phyloP scores from a whole-genome alignment of 1,284 basidiomycete species.

The Schizopora paradoxa region DNA sequence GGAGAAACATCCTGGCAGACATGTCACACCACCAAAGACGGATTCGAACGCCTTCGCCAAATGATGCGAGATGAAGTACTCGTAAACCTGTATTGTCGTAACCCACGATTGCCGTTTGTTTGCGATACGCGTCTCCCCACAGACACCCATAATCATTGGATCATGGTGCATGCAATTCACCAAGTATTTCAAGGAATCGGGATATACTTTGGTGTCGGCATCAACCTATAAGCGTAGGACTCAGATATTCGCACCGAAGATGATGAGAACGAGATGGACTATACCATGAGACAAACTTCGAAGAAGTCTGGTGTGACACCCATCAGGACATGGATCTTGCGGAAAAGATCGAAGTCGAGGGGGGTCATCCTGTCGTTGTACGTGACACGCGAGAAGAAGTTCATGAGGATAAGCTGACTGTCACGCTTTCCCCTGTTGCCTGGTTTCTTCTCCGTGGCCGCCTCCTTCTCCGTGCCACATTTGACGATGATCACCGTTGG shows the following conservation, averaged over 20 bases:
- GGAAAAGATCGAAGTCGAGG: constrained; percentile 96
- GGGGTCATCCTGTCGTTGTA: constrained; percentile 99
- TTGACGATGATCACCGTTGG: constrained; percentile 97
- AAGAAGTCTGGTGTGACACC: constrained; percentile 99
- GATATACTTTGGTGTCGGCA: constrained; percentile 93
- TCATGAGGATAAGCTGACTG: constrained; percentile 98
- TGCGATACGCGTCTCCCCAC: constrained; percentile 96
- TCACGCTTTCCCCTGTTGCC: constrained; percentile 99
- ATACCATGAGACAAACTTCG: constrained; percentile 94
- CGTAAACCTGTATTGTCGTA: constrained; percentile 96
- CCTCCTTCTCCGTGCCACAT: constrained; percentile 87
- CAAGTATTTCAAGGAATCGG: constrained; percentile 78
- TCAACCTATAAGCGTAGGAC: constrained; percentile 66
- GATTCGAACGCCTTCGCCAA: constrained; percentile 98
- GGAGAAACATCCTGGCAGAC: constrained; percentile 97
- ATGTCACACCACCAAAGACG: constrained; percentile 98
- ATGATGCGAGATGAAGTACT: constrained; percentile 99
- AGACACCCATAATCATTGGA: constrained; percentile 98
- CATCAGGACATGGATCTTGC: constrained; percentile 95
- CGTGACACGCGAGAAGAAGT: constrained; percentile 97
- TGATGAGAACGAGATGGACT: constrained; percentile 26
- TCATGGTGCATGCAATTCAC: constrained; percentile 99
- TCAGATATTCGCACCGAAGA: neutral
- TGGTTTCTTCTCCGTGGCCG: constrained; percentile 81
- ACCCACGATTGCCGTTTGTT: constrained; percentile 99